Evolutionary conservation across 2,329 filamentous ascomycete species (phyloP).

Genomic region (Neoascochyta sp.): DNA sequence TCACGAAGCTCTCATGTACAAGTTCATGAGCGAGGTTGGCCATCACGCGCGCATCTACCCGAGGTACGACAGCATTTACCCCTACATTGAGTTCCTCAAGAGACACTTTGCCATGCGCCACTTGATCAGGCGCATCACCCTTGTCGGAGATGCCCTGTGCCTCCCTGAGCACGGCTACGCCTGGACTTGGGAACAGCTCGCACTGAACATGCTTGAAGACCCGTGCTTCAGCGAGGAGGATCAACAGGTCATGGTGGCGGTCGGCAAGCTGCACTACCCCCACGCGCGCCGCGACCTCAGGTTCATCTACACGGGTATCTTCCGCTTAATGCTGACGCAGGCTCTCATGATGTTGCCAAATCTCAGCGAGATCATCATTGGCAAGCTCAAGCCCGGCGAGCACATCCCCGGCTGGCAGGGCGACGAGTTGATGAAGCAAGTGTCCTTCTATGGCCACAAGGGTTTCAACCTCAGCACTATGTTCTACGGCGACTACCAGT

Average conservation of each 20-base stretch:
- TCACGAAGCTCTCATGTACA: not conserved
- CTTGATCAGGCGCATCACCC: constrained; percentile 2
- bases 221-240: constrained; percentile 4
- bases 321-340: constrained; percentile 10
- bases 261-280: too few relatives aligned
- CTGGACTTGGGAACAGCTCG: constrained; percentile 19
- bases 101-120: constrained; percentile 4
- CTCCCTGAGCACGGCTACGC: constrained; percentile 8
- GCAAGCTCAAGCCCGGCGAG: constrained; percentile 15
- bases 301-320: constrained; percentile 12
- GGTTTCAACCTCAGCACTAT: constrained; percentile 7
- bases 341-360: constrained; percentile 6
- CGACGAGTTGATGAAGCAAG: constrained; percentile 2
- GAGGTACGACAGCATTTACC: constrained; percentile 1
- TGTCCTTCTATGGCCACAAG: constrained; percentile 12
- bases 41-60: constrained; percentile 4
- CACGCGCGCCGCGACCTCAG: too few relatives aligned
- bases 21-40: constrained; percentile 1
- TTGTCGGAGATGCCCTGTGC: constrained; percentile 10
- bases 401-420: constrained; percentile 14
- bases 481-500: constrained; percentile 19
- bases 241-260: constrained; percentile 1
- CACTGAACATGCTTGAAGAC: too few relatives aligned
- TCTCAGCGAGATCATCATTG: constrained; percentile 7
- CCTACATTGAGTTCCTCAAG: constrained; percentile 2